Evolutionary conservation across 805 yeast genomes (phyloP).

Genomic region (Nakazawaea populi): DNA sequence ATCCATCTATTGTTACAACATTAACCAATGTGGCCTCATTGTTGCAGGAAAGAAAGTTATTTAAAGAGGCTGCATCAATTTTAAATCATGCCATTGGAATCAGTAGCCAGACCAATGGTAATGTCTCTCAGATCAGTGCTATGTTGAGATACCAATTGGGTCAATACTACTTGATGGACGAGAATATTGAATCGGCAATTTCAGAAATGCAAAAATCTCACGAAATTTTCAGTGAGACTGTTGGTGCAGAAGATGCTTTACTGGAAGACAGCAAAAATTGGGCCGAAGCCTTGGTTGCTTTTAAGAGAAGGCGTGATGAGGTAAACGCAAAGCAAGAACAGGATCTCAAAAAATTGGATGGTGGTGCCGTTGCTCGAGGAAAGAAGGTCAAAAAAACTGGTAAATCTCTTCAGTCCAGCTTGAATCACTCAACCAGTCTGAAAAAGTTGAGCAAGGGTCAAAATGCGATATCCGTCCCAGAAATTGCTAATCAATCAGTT

Average conservation of each 20-base stretch:
- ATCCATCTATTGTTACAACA: slow-evolving; percentile 66
- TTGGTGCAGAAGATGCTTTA: slow-evolving; percentile 63
- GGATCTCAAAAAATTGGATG: slow-evolving; percentile 25
- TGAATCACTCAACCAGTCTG: neutral
- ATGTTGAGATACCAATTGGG: slow-evolving; percentile 65
- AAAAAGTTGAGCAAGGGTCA: slow-evolving; percentile 21
- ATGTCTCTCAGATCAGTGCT: slow-evolving; percentile 54
- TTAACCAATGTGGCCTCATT: slow-evolving; percentile 55
- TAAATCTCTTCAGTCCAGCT: neutral
- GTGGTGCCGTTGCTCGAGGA: slow-evolving; percentile 10
- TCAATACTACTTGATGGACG: slow-evolving; percentile 46
- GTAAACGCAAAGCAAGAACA: slow-evolving; percentile 35
- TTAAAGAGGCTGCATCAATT: slow-evolving; percentile 43
- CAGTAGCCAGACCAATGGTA: slow-evolving; percentile 49
- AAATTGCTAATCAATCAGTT: slow-evolving; percentile 57
- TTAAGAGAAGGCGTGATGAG: slow-evolving; percentile 29
- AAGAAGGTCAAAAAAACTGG: slow-evolving; percentile 9
- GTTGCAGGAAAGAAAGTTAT: slow-evolving; percentile 47
- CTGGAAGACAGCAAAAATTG: slow-evolving; percentile 67
- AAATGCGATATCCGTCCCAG: slow-evolving; percentile 37
- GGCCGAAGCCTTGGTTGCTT: slow-evolving; percentile 49
- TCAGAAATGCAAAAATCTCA: slow-evolving; percentile 52
- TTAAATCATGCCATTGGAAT: slow-evolving; percentile 48
- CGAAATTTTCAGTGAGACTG: slow-evolving; percentile 44
- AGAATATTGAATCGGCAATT: slow-evolving; percentile 50